Evolutionary conservation across 2,329 filamentous ascomycete genomes (phyloP).

Genomic region (Albophoma yamanashiensis): DNA sequence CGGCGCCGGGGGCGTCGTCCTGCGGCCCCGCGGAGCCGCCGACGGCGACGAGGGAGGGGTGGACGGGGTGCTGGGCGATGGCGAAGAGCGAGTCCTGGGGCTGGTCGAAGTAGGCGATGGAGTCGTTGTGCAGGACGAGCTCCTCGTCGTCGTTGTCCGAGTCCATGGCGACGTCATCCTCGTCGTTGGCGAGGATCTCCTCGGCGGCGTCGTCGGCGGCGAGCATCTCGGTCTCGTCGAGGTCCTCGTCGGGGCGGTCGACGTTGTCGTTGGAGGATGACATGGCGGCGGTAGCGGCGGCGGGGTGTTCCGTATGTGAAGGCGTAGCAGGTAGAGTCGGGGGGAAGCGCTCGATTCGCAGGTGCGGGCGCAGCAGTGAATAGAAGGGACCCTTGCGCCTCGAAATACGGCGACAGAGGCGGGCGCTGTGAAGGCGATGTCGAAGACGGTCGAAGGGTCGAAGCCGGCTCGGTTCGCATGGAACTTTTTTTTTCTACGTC

Average conservation of each 20-base stretch:
- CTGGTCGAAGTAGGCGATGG: slow-evolving; percentile 79
- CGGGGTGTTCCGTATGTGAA: neutral
- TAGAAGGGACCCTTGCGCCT: neutral
- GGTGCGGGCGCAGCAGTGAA: neutral
- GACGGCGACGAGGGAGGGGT: slow-evolving; percentile 70
- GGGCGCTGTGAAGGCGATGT: neutral
- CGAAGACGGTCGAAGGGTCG: neutral
- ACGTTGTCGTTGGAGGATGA: slow-evolving; percentile 25
- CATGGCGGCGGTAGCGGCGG: slow-evolving; percentile 12
- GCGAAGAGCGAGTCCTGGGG: slow-evolving; percentile 90
- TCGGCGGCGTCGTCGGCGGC: slow-evolving; percentile 69
- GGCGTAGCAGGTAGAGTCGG: neutral
- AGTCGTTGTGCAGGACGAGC: slow-evolving; percentile 83
- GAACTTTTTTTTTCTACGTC: slow-evolving; percentile 2
- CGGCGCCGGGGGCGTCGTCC: slow-evolving; percentile 59
- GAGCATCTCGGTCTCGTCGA: slow-evolving; percentile 45
- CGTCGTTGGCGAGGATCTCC: slow-evolving; percentile 46
- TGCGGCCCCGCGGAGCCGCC: slow-evolving; percentile 59
- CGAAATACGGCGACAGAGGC: neutral
- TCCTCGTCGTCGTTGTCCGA: slow-evolving; percentile 62
- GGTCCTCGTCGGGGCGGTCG: slow-evolving; percentile 52
- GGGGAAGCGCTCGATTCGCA: neutral
- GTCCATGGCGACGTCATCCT: slow-evolving; percentile 73
- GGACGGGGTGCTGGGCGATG: slow-evolving; percentile 82
- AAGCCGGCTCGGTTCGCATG: neutral